phyloP scores from a whole-genome alignment of 768 basidiomycete genomes.

The Rhizopogon vesiculosus region DNA sequence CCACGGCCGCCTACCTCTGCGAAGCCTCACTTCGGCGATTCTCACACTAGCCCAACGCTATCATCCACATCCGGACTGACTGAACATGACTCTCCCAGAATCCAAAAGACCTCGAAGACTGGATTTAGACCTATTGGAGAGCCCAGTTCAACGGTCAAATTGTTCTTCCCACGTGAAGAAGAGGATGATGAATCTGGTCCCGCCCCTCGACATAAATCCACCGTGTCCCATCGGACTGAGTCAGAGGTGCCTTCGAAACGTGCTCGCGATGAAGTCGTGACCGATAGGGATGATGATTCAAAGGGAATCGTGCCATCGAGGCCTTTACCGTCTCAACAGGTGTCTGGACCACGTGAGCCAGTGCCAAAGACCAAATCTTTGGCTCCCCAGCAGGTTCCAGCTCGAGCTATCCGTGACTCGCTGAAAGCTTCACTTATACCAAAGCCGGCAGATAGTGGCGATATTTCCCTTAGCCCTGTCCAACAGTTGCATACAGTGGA shows the following conservation, averaged over 20 bases:
- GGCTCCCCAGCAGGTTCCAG: conserved; percentile 7
- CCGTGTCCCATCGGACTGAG: conserved; percentile 7
- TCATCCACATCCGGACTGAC: conserved; percentile 11
- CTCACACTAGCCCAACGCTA: conserved; percentile 1
- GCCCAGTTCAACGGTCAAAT: conserved; percentile 51
- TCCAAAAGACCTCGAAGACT: conserved; percentile 30
- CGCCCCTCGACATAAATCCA: conserved; percentile 11
- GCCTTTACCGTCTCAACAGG: not conserved
- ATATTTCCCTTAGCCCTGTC: conserved; percentile 15
- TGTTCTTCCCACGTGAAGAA: conserved; percentile 81
- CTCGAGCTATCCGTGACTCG: conserved; percentile 15
- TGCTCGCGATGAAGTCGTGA: conserved; percentile 14
- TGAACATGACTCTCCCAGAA: conserved; percentile 13
- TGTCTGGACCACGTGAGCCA: conserved; percentile 4
- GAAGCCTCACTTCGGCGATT: conserved; percentile 12
- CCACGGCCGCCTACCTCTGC: conserved; percentile 10
- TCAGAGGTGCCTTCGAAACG: conserved; percentile 24
- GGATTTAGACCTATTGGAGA: conserved; percentile 69
- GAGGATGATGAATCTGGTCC: conserved; percentile 33
- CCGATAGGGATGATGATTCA: conserved; percentile 18
- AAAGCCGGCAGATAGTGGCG: conserved; percentile 15
- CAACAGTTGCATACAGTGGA: conserved; percentile 17
- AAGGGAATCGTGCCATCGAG: not conserved
- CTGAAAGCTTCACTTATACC: conserved; percentile 17
- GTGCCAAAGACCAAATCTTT: conserved; percentile 4